Conservation (phyloP, 2,329 filamentous ascomycete species). For the Paraphaeosphaeria minitans region DNA sequence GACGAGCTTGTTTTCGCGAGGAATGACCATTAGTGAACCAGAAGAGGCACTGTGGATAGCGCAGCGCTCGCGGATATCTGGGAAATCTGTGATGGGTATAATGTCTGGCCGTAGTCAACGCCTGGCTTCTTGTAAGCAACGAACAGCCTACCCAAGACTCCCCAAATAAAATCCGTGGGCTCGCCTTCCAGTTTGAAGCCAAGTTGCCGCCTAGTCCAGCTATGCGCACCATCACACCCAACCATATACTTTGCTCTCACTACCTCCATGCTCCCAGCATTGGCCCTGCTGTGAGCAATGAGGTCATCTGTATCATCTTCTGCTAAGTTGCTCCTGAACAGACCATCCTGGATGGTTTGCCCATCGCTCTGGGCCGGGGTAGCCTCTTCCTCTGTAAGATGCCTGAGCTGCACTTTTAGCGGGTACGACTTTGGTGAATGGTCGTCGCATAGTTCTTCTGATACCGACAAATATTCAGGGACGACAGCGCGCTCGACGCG, state of each 20-base stretch:
- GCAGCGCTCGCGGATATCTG: conserved; percentile 63
- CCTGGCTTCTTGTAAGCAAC: not conserved
- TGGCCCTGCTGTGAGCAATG: conserved; percentile 47
- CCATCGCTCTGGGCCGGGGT: conserved; percentile 54
- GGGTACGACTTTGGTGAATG: conserved; percentile 58
- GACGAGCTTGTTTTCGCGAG: conserved; percentile 66
- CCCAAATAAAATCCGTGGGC: conserved; percentile 60
- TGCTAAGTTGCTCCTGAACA: conserved; percentile 65
- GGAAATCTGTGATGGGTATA: conserved; percentile 62
- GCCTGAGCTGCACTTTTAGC: conserved; percentile 63
- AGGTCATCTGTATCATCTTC: conserved; percentile 64
- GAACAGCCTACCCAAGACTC: conserved; percentile 49
- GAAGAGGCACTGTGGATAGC: conserved; percentile 61
- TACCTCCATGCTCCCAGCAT: conserved; percentile 46
- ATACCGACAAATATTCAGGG: conserved; percentile 61
- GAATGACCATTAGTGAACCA: conserved; percentile 69
- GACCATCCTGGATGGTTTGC: conserved; percentile 52
- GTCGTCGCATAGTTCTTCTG: conserved; percentile 57
- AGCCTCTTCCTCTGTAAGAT: conserved; percentile 63
- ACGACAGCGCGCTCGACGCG: conserved; percentile 62
- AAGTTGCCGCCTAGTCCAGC: conserved; percentile 65
- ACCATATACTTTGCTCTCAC: conserved; percentile 68
- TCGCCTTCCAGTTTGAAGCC: conserved; percentile 63
- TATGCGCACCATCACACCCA: conserved; percentile 71
- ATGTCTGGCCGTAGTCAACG: conserved; percentile 48